Base-by-base conservation (phyloP, 208 protist genomes). In the Leishmania mexicana region DNA sequence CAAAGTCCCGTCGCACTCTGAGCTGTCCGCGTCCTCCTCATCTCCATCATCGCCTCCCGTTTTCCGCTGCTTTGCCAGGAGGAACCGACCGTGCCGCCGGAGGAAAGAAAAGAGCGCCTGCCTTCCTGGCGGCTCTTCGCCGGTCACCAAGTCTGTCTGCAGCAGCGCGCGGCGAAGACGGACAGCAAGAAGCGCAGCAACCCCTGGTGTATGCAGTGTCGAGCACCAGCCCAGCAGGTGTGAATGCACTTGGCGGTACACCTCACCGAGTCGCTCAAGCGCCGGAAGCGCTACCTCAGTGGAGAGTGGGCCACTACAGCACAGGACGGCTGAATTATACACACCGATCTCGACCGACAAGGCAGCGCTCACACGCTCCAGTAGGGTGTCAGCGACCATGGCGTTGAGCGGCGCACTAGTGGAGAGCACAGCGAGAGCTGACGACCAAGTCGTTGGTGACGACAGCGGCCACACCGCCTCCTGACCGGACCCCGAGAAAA, bases 131-230 rank as follows among this genome's bases (percentile, higher is more conserved):
- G 94, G 94, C 64, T 83, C 86, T 54, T 94, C 85, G 13, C 90
- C 91, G 8, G 88, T 90, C 11, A 96, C 71, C 49, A 95, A 75
- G 85, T 95, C 91, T 2, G 82, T 83, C 75, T 95, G 91, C 57
- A 96, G 64, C 54, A 96, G 35, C 53, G 87, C 84, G 68, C 92
- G 90, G 19, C 93, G 92, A 31, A 96, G 64, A 35, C 84, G 79
- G 58, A 90, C 88, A 19, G 89, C 79, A 72, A 96, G 89, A 21
- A 81, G 58, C 3, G 53, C 65, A 4, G 88, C 83, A 54, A 78
- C 77, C 10, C 89, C 89, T 5, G 75, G 77, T 24, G 85, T 65
- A 35, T 60, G 77, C 38, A 96, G 68, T 73, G 40, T 62, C 2
- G 47, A 77, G 77, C 93, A 96, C 90, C 93, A 96, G 45, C 86